Base-by-base conservation (phyloP, 2,329 filamentous ascomycete genomes). In the Teratosphaeria nubilosa region DNA sequence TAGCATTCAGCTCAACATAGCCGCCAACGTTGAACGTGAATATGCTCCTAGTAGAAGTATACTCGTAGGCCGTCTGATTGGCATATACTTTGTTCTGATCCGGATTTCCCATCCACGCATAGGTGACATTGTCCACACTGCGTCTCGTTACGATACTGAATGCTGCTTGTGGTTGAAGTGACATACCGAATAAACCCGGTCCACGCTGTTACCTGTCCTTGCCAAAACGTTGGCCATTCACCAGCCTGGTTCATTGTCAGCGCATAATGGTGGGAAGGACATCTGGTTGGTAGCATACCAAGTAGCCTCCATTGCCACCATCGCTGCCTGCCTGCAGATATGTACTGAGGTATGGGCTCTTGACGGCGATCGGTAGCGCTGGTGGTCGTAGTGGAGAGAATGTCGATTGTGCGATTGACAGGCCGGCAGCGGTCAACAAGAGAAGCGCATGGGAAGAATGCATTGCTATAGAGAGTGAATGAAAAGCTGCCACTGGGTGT, bases 321-420 rank as follows among this genome's bases (percentile, higher is more conserved):
- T 84, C 78, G 30, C 76, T 81, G 1, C 84, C 85, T 10, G 59
- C 59, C 14, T 81, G 74, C 50, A 86, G 77, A 86, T 86, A 90
- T 14, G 84, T 82, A 68, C 82, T 90, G 16, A 91, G 73, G 64
- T 91, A 92, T 0, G 88, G 88, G 10, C 84, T 86, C 61, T 83
- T 84, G 51, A 91, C 88, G 51, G 87, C 87, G 34, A 92, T 73
- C 13, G 88, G 88, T 30, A 88, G 77, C 1, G 86, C 80, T 16
- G 86, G 86, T 50, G 86, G 86, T 6, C 84, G 78, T 37, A 82
- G 80, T 34, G 86, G 86, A 37, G 74, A 77, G 68, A 87, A 88
- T 1, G 77, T 82, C 10, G 84, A 86, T 52, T 70, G 60, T 14
- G 64, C 66, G 34, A 45, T 30, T 31, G 30, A 53, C 24, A 55